Evolutionary conservation across 495 filamentous ascomycete species (phyloP).

Genomic region (Penicillium cosmopolitanum): DNA sequence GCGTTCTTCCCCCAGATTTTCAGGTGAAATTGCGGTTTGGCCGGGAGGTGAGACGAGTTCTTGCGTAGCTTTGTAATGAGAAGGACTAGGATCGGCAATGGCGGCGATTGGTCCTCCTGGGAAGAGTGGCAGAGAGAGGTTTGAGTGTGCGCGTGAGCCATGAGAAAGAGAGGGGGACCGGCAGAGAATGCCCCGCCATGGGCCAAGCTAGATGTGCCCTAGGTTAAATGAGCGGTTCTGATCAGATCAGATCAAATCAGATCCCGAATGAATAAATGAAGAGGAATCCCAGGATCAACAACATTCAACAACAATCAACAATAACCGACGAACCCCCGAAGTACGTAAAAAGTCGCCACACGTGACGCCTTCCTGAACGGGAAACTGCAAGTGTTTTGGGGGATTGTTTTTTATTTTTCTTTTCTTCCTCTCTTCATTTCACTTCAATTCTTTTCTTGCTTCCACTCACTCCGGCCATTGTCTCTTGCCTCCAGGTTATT

Average conservation of each 20-base stretch:
- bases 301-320: too few species aligned
- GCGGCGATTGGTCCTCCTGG: too few species aligned
- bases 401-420: background rate
- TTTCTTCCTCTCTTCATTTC: constrained; percentile 11
- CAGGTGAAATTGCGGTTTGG: background rate
- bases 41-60: too few species aligned
- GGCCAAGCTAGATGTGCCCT: too few species aligned
- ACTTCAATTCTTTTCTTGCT: constrained; percentile 8
- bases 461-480: too few species aligned
- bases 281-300: background rate
- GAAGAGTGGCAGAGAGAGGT: too few species aligned
- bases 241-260: background rate
- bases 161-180: too few species aligned
- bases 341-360: constrained; percentile 7
- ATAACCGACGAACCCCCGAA: background rate
- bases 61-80: too few species aligned
- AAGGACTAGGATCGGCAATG: too few species aligned
- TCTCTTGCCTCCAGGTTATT: background rate
- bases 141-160: too few species aligned
- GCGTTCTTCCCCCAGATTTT: background rate
- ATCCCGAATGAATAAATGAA: background rate
- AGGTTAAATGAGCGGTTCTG: too few species aligned
- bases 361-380: constrained; percentile 29
- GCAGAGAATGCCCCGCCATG: too few species aligned
- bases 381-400: constrained; percentile 12